Evolutionary conservation across 2,329 filamentous ascomycete genomes (phyloP), one percentile per base, ranked within the genome.

Genomic region (Atkinsonella hypoxylon): DNA sequence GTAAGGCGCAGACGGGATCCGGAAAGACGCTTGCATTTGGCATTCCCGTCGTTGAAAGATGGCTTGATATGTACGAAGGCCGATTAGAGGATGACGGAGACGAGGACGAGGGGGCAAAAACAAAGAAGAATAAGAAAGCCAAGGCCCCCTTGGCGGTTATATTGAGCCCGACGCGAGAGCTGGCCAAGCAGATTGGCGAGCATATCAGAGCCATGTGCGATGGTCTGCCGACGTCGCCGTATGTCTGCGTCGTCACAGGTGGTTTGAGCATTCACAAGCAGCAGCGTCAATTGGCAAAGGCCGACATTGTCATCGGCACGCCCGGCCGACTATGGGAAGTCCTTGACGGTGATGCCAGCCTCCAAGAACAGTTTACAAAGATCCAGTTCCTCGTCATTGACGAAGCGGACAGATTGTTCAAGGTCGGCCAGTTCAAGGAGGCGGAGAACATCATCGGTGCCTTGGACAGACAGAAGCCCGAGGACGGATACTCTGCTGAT

Each of bases 21-120:
- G 93, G 93, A 59, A 98, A 98, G 70, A 98, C 93, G 0, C 72
- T 98, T 43, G 91, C 93, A 0, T 98, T 95, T 66, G 89, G 85
- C 1, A 89, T 98, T 55, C 93, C 93, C 0, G 93, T 98, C 51
- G 73, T 97, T 10, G 90, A 98, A 66, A 76, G 78, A 50, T 96
- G 85, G 74, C 69, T 98, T 38, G 76, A 78, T 53, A 62, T 62
- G 51, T 66, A 64, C 26, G 65, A 66, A 41, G 65, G 63, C 13
- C 60, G 61, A 20, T 61, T 65, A 17, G 66, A 70, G 49, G 54
- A 62, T 47, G 51, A 57, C 51, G 51, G 51, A 13, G 45, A 50
- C 18, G 43, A 17, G 38, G 43, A 45, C 32, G 47, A 47, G n/a
- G 32, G 17, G 18, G 26, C 41, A 46, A 54, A 11, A 32, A 45